Conservation (phyloP, 148 eudicot species). For the Salicornia ramosissima region DNA sequence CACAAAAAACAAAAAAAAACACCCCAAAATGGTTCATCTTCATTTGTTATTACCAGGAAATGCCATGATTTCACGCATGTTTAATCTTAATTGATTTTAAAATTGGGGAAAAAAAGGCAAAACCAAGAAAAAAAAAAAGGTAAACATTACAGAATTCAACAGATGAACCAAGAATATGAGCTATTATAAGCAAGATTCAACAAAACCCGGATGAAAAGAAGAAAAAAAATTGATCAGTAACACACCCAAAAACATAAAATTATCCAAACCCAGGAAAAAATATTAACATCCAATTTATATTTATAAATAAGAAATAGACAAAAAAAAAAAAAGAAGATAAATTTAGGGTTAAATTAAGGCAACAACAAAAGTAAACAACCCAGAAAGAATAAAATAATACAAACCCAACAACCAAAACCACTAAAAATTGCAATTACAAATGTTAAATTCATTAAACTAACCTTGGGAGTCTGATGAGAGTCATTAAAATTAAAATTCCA, state of each 20-base stretch:
- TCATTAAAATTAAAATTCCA: constrained; percentile 41
- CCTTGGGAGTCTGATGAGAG: constrained; percentile 49
- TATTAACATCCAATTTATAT: neutral
- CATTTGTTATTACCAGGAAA: no score
- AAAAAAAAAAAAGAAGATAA: neutral
- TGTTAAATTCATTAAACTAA: constrained; percentile 9
- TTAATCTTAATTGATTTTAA: neutral
- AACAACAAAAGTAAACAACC: neutral
- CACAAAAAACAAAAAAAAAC: neutral
- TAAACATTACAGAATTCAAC: neutral
- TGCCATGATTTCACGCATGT: neutral
- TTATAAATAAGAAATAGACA: no score
- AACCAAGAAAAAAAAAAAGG: neutral
- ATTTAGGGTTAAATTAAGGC: neutral
- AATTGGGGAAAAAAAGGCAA: no score
- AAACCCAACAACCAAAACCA: constrained; percentile 9
- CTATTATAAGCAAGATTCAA: neutral
- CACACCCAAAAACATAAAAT: neutral
- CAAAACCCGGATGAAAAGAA: constrained; percentile 19
- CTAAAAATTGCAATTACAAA: neutral
- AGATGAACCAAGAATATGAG: neutral
- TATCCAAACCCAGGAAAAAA: neutral
- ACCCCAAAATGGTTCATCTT: no score
- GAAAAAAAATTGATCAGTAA: neutral
- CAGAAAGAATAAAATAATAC: neutral